A percentile compares a stretch with the other conserved stretches of the same genome.
These are phyloP conservation scores for Nematodospora anomalae DNA, from an alignment of 1,139 yeast species.

Conservation along the genomic window DNA sequence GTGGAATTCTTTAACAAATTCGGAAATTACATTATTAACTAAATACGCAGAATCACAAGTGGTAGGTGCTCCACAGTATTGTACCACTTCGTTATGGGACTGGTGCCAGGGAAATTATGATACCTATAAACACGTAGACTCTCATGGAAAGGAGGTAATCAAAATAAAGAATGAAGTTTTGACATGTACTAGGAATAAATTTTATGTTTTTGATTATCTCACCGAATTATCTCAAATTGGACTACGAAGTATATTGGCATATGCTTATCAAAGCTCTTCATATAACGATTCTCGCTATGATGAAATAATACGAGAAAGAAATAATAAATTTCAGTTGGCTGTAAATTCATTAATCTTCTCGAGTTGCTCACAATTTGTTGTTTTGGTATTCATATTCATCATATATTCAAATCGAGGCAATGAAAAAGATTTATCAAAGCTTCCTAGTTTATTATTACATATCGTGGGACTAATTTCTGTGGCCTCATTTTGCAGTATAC, in stretches of 20 bases:
- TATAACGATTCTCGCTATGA: conserved; percentile 21
- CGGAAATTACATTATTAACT: conserved; percentile 49
- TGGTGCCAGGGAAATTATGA: conserved; percentile 51
- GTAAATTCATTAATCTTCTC: conserved; percentile 24
- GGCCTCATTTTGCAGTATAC: conserved; percentile 30
- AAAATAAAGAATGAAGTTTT: conserved; percentile 20
- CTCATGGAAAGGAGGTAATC: conserved; percentile 6
- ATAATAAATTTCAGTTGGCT: conserved; percentile 11
- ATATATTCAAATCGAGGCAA: conserved; percentile 33
- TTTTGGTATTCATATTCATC: conserved; percentile 30
- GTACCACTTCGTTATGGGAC: conserved; percentile 40
- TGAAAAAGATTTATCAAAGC: conserved; percentile 23
- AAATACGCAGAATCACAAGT: conserved; percentile 50
- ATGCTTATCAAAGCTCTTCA: conserved; percentile 34
- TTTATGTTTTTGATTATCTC: conserved; percentile 47
- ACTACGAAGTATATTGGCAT: conserved; percentile 46
- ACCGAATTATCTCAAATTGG: conserved; percentile 39
- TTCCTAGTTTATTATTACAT: conserved; percentile 33
- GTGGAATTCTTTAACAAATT: conserved; percentile 44
- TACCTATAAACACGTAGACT: conserved; percentile 18
- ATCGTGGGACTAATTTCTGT: conserved; percentile 33
- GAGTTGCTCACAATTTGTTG: conserved; percentile 24
- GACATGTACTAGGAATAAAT: conserved; percentile 21
- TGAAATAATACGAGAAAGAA: conserved; percentile 20
- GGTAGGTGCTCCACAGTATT: conserved; percentile 51